phyloP scores from a whole-genome alignment of 305 asterid genomes.

The Solanum hybrid region DNA sequence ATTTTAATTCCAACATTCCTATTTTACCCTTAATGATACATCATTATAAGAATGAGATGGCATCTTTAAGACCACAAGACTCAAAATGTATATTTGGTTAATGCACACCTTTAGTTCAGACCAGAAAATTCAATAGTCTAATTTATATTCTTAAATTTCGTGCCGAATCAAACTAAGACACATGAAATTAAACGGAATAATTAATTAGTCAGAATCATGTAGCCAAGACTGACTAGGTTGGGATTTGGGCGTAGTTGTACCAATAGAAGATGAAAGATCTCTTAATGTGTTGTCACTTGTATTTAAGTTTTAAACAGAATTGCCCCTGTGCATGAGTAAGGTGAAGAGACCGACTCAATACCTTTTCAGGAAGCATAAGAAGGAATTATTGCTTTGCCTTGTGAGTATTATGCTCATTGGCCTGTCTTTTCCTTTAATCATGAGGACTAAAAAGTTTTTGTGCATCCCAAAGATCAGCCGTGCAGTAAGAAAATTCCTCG shows the following conservation, averaged over 20 bases:
- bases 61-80: background rate
- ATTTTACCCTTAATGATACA: background rate
- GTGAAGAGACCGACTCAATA: background rate
- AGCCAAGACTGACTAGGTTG: background rate
- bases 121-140: background rate
- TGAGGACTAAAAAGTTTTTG: background rate
- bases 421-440: background rate
- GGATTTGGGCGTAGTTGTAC: background rate
- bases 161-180: background rate
- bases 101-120: background rate
- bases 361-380: background rate
- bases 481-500: background rate
- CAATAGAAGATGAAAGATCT: background rate
- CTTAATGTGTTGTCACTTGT: background rate
- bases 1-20: background rate
- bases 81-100: background rate
- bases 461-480: background rate
- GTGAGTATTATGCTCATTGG: background rate
- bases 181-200: background rate
- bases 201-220: background rate
- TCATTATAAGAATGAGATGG: background rate
- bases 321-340: background rate
- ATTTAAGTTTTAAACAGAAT: background rate
- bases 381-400: constrained; percentile 4
- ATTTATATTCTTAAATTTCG: background rate